Evolutionary conservation across 2,329 filamentous ascomycete species (phyloP), one percentile per base, ranked within the genome.

Genomic region (Talaromyces sp.): DNA sequence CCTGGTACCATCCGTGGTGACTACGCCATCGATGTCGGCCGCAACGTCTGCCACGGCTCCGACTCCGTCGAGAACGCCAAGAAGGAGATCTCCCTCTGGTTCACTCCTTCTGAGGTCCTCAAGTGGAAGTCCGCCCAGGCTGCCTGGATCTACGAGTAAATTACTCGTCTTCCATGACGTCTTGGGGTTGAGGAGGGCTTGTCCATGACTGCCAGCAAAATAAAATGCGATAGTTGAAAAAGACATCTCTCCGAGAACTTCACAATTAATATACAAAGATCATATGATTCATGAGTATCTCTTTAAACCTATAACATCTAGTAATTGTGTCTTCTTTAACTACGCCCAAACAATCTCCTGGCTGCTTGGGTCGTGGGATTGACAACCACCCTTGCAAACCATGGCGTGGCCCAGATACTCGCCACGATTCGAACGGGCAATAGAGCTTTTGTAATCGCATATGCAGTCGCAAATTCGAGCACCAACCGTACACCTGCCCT

Each of bases 81-180:
- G 89, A 97, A 97, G 90, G 94, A 99, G 85, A 99, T 99, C 76
- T 88, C 88, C 72, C 87, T 97, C 75, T 99, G 94, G 94, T 99
- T 99, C 89, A 87, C 89, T 80, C 82, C 89, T 67, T 86, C 86
- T 67, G 94, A 97, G 79, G 75, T 96, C 72, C 79, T 91, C 79
- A 83, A 75, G 80, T 97, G 89, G 86, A 93, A 94, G 85, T 82
- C 82, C 66, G 82, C 89, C 75, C 84, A 90, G 81, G 85, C 89
- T 80, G 86, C 89, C 83, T 97, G 94, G 94, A 83, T 97, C 83
- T 97, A 97, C 84, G 94, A 99, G 89, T 77, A 76, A 67, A 72
- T 68, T 62, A 41, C 61, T 68, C 61, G 53, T 52, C 40, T 33
- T 40, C 53, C 45, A 53, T 45, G 41, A 49, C 52, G 57, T 29